Base-by-base conservation (phyloP, 2,329 filamentous ascomycete species). In the Cordyceps fumosorosea region DNA sequence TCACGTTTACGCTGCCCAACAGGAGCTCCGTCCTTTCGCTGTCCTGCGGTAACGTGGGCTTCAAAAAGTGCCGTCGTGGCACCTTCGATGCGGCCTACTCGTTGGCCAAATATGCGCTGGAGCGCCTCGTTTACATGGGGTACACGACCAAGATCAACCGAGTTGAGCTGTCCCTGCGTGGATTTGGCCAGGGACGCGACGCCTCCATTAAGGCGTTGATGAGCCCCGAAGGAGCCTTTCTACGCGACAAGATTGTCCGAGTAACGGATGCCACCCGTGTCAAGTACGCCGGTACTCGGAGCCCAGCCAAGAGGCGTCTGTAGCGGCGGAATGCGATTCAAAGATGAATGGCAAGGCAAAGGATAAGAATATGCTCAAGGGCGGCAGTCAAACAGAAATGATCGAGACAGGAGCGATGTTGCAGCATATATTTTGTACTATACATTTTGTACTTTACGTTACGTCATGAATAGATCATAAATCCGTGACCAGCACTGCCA, bases 261-360 rank as follows among this genome's bases (percentile, higher is more conserved):
- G 89, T 99, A 64, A 87, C 90, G 37, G 95, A 99, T 77, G 82
- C 86, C 47, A 98, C 93, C 61, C 89, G 89, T 70, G 76, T 98
- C 75, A 99, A 99, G 81, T 96, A 98, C 81, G 95, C 93, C 77
- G 96, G 95, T 72, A 91, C 90, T 45, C 90, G 93, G 76, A 93
- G 91, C 79, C 84, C 84, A 75, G 90, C 88, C 74, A 89, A 87
- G 45, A 93, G 93, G 77, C 89, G 95, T 79, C 77, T 98, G 79
- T 79, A 75, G 66, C 56, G 45, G 60, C 37, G 47, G 37, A 47
- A 53, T 56, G 61, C 44, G 58, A 5, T 7, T 10, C 12, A 22
- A 20, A 16, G 48, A 20, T 16, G n/a, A 18, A 48, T 5, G 26
- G 5, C 22, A 59, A 64, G 48, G 62, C 37, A 58, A 51, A 40